Conservation (phyloP, 75 land plant genomes). For the Sequoiadendron giganteum region DNA sequence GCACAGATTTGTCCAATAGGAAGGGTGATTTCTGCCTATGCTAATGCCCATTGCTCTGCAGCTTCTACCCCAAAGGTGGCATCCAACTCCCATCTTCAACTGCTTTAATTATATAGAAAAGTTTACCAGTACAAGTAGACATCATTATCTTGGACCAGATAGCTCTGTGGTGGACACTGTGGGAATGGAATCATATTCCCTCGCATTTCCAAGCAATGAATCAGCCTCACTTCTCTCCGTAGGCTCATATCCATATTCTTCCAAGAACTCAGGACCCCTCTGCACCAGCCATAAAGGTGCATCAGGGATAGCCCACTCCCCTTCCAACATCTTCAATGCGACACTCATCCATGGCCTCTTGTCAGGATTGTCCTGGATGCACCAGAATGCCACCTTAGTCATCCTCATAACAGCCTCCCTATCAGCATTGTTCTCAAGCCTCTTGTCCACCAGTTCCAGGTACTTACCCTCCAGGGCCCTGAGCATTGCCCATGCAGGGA, state of each 20-base stretch:
- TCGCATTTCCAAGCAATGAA: not conserved
- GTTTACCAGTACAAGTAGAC: too few species aligned
- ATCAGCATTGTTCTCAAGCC: not conserved
- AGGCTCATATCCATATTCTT: not conserved
- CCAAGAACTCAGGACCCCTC: constrained; percentile 4
- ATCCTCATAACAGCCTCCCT: constrained; percentile 15
- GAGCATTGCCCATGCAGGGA: constrained; percentile 11
- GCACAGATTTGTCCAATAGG: too few species aligned
- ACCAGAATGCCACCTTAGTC: constrained; percentile 31
- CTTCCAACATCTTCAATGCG: constrained; percentile 38
- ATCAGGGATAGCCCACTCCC: not conserved
- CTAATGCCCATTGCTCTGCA: too few species aligned
- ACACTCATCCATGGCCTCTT: constrained; percentile 34
- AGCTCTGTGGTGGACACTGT: not conserved
- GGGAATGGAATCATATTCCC: not conserved
- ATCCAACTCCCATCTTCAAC: too few species aligned
- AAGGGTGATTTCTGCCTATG: too few species aligned
- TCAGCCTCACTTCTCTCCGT: not conserved
- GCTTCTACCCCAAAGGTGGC: too few species aligned
- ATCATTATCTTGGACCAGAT: not conserved
- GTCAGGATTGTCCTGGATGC: constrained; percentile 27
- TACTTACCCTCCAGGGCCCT: constrained; percentile 11
- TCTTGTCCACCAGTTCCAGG: constrained; percentile 11
- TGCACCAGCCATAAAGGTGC: constrained; percentile 1
- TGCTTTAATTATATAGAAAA: too few species aligned